Percentiles rank a stretch among this genome's conserved stretches.
Conservation (phyloP, 1,284 basidiomycete genomes). For the Moesziomyces sp. region DNA sequence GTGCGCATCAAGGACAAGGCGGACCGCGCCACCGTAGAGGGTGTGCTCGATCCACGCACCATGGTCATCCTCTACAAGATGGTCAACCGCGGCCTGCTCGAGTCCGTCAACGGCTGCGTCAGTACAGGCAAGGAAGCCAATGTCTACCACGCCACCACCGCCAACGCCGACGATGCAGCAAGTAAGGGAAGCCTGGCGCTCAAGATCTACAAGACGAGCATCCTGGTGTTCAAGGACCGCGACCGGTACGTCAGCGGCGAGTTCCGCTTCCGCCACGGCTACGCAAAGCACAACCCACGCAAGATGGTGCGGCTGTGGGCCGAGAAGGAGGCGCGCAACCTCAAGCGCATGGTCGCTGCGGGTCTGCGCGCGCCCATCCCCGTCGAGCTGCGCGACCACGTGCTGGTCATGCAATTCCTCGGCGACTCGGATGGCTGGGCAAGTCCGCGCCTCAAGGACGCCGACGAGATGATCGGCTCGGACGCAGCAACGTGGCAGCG, state of each 20-base stretch:
- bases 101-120: slow-evolving; percentile 60
- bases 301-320: slow-evolving; percentile 99
- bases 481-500: slow-evolving; percentile 29
- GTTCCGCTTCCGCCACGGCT: slow-evolving; percentile 91
- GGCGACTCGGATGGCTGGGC: slow-evolving; percentile 71
- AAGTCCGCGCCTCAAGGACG: slow-evolving; percentile 61
- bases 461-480: slow-evolving; percentile 55
- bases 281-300: slow-evolving; percentile 89
- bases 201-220: slow-evolving; percentile 99
- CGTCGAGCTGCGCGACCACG: slow-evolving; percentile 93
- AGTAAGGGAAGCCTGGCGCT: slow-evolving; percentile 71
- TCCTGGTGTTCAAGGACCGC: slow-evolving; percentile 95
- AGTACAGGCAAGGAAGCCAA: slow-evolving; percentile 67
- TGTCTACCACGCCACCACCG: slow-evolving; percentile 63
- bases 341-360: slow-evolving; percentile 83
- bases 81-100: slow-evolving; percentile 59
- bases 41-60: slow-evolving; percentile 66
- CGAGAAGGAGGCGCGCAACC: slow-evolving; percentile 97
- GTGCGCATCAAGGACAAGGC: slow-evolving; percentile 64
- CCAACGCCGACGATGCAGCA: slow-evolving; percentile 12
- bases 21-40: slow-evolving; percentile 65
- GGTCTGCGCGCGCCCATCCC: slow-evolving; percentile 88
- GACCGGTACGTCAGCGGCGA: slow-evolving; percentile 92
- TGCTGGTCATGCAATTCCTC: slow-evolving; percentile 94
- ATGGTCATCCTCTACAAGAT: slow-evolving; percentile 66